Base-by-base conservation (phyloP, 2,329 filamentous ascomycete species). In the Neonectria faginata region DNA sequence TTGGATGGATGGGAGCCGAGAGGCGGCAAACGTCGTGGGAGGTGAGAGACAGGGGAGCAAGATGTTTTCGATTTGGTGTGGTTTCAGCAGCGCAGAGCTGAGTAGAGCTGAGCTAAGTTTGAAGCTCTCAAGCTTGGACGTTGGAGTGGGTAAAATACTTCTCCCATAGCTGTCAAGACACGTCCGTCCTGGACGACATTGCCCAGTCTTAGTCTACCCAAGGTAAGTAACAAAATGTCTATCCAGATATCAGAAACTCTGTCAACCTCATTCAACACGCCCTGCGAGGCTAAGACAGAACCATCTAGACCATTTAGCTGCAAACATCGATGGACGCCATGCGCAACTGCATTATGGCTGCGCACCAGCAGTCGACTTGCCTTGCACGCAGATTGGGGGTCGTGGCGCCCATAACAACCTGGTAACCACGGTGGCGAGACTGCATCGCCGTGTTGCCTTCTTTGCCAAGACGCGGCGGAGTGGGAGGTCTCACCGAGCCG, bases 41-140 rank as follows among this genome's bases (percentile, higher is more conserved):
- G 48, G 39, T 57, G 48, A 52, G 53, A 57, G 29, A 62, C 51
- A 55, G 58, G 60, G 54, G 47, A 31, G n/a, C 29, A 20, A 27
- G 14, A 48, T 42, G 54, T 62, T 62, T 62, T 57, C 57, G 60
- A 57, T 62, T 62, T 57, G 60, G 45, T 45, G 45, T 41, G 53
- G 60, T 57, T 62, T 62, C 60, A 62, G 60, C 51, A 47, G 56
- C 60, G 47, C 60, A 51, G 59, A 62, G 60, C 60, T 51, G 53
- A 53, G 51, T 16, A 14, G 33, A 36, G 12, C 33, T 14, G 11
- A 36, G 33, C 33, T 36, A 11, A 33, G 31, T 42, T 10, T 29
- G 29, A 29, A 29, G 9, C 8, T 29, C 25, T 18, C 36, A 33
- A 56, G 55, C 42, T 56, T 64, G 50, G 57, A 57, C 48, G 22